Conservation (phyloP, 495 filamentous ascomycete genomes). For the Aspergillus olivimuriae region DNA sequence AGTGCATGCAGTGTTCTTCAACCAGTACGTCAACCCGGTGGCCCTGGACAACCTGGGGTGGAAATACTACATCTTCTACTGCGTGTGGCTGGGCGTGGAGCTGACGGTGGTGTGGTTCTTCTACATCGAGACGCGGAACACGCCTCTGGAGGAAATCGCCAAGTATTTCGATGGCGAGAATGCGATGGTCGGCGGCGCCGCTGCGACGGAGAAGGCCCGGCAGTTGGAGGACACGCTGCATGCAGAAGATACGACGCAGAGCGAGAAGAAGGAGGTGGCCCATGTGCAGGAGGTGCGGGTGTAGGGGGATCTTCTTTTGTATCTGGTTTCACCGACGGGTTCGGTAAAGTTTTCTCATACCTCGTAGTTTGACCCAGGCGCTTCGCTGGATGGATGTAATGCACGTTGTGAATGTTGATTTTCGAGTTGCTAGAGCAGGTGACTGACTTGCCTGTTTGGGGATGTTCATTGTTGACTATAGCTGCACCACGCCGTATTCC, state of each 20-base stretch:
- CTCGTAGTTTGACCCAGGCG: no score
- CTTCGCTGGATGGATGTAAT: no score
- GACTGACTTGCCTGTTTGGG: no score
- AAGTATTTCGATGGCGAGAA: slow-evolving; percentile 54
- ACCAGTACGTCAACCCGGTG: slow-evolving; percentile 54
- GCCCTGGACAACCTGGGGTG: slow-evolving; percentile 51
- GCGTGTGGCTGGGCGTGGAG: slow-evolving; percentile 54
- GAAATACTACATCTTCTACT: slow-evolving; percentile 61
- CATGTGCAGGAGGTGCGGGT: slow-evolving; percentile 2
- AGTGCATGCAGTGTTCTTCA: slow-evolving; percentile 43
- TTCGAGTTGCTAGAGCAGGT: no score
- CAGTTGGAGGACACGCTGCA: slow-evolving; percentile 4
- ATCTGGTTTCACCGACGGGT: no score
- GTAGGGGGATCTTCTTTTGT: neutral
- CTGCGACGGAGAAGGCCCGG: slow-evolving; percentile 23
- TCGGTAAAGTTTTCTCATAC: no score
- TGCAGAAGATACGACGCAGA: slow-evolving; percentile 3
- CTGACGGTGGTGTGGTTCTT: slow-evolving; percentile 56
- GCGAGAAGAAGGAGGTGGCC: slow-evolving; percentile 3
- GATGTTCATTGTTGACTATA: no score
- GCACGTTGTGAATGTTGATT: no score
- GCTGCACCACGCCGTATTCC: no score
- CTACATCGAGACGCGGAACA: slow-evolving; percentile 60
- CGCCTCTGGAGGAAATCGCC: slow-evolving; percentile 59
- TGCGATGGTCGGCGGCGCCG: slow-evolving; percentile 40